A percentile compares a stretch with the other conserved stretches of the same genome.
Conservation (phyloP, 2,329 filamentous ascomycete genomes). For the Corinectria fuckeliana region DNA sequence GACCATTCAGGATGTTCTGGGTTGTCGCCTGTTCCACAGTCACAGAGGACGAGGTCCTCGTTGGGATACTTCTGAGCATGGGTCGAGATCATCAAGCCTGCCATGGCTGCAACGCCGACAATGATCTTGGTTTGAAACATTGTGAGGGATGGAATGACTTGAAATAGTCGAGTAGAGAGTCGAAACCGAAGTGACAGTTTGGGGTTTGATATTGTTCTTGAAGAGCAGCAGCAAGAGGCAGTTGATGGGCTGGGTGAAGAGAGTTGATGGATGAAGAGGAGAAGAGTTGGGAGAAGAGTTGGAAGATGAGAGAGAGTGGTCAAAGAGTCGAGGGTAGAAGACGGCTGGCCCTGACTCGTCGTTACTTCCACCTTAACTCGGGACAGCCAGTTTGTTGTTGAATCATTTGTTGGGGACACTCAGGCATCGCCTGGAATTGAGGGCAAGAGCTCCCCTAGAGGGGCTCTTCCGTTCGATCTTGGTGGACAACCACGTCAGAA, state of each 20-base stretch:
- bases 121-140: conserved; percentile 38
- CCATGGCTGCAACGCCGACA: conserved; percentile 26
- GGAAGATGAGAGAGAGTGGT: neutral
- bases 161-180: neutral
- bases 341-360: neutral
- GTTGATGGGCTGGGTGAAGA: neutral
- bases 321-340: neutral
- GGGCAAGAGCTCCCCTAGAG: conserved; percentile 4
- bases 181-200: neutral
- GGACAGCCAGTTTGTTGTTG: neutral
- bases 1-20: conserved; percentile 49
- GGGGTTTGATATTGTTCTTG: neutral
- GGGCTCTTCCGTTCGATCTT: neutral
- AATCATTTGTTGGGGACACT: conserved; percentile 13
- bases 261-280: conserved; percentile 4
- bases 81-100: conserved; percentile 30
- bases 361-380: neutral
- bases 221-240: neutral
- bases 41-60: conserved; percentile 49
- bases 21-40: conserved; percentile 52
- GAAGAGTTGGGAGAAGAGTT: neutral
- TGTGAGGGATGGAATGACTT: neutral
- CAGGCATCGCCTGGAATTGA: neutral
- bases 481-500: neutral
- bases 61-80: conserved; percentile 39